These are phyloP conservation scores for Backusella morwellensis DNA, from an alignment of 192 early-diverging fungal species.

Conservation along the genomic window DNA sequence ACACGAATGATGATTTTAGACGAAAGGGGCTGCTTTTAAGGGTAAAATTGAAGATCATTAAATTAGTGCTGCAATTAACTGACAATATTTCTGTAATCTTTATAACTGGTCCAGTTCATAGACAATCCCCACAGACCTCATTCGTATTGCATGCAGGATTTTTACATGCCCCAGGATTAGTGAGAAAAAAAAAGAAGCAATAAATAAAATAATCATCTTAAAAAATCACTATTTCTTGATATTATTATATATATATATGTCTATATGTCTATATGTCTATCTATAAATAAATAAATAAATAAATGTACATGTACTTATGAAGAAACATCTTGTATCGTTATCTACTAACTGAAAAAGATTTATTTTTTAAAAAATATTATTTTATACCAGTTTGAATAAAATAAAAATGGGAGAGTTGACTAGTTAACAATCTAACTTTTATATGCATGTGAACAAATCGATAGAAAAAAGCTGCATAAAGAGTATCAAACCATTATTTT, in stretches of 20 bases:
- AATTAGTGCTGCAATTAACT: neutral
- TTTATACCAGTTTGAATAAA: neutral
- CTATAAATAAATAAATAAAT: too few relatives aligned
- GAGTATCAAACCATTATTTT: too few relatives aligned
- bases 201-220: neutral
- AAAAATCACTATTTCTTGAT: neutral
- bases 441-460: neutral
- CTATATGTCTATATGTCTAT: neutral
- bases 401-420: neutral
- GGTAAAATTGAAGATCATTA: neutral
- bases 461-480: too few relatives aligned
- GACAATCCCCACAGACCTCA: neutral
- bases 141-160: neutral
- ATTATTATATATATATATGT: neutral
- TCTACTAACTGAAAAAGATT: too few relatives aligned
- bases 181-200: neutral
- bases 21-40: neutral
- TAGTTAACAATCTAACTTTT: constrained; percentile 1
- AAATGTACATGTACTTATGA: too few relatives aligned
- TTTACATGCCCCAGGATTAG: neutral
- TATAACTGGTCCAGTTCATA: neutral
- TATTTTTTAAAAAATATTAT: too few relatives aligned
- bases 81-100: constrained; percentile 1
- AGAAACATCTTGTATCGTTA: too few relatives aligned
- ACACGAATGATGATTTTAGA: neutral